phyloP scores from a whole-genome alignment of 306 rosid species.

The Gastrolobium villosum region DNA sequence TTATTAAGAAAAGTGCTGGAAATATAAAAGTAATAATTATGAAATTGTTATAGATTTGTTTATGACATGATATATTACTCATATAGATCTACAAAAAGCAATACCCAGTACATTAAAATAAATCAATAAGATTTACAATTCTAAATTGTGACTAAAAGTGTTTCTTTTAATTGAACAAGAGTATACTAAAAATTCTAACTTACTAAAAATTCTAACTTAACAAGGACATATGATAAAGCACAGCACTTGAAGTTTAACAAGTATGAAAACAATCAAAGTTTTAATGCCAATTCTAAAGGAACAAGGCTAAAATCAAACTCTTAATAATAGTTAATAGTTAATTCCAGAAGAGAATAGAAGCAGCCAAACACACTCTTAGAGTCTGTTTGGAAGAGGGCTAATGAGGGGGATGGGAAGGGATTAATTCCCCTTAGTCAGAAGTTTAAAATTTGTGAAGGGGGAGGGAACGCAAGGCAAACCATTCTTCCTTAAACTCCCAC shows the following conservation, averaged over 20 bases:
- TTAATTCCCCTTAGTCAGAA: neutral
- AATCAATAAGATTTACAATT: too few species aligned
- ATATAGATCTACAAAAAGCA: too few species aligned
- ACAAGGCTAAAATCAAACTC: constrained; percentile 6
- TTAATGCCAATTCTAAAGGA: constrained; percentile 27
- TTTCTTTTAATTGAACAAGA: too few species aligned
- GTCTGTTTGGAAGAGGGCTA: neutral
- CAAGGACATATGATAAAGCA: constrained; percentile 15
- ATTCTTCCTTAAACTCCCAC: too few species aligned
- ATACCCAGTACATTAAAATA: too few species aligned
- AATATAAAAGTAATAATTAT: too few species aligned
- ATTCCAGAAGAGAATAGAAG: neutral
- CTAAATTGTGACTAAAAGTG: too few species aligned
- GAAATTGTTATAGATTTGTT: too few species aligned
- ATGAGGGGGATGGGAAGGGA: neutral
- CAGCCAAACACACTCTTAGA: neutral
- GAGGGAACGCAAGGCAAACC: neutral
- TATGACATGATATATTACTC: too few species aligned
- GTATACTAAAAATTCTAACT: too few species aligned
- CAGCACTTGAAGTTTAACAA: neutral
- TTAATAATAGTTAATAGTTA: neutral
- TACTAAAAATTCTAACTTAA: neutral
- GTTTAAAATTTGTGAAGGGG: neutral
- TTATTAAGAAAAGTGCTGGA: too few species aligned
- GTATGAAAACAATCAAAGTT: neutral